Evolutionary conservation across 805 yeast species (phyloP), one percentile per base, ranked within the genome.

Genomic region (Vanderwaltozyma tropicalis): DNA sequence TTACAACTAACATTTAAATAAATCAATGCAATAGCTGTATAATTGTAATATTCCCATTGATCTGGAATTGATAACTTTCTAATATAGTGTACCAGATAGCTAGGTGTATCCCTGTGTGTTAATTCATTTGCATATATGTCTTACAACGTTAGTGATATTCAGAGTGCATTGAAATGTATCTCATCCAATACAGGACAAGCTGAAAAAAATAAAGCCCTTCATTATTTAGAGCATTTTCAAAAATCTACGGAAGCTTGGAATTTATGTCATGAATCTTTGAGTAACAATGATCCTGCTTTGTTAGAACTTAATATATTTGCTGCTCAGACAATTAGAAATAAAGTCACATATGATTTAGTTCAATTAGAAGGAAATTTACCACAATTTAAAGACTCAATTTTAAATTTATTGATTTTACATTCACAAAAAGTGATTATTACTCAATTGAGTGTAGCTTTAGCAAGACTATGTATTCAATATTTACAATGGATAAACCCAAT

Each of bases 241-340:
- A 80, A 87, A 55, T 77, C 88, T 0, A 64, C 68, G 26, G 76
- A 73, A 41, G 92, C 97, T 0, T 92, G 98, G 98, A 66, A 69
- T 22, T 52, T 75, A 1, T 69, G 78, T 26, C 80, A 79, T 51
- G 65, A 68, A 33, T 67, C 81, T 1, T 67, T 87, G 12, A 44
- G 43, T 13, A 42, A 55, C 4, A 36, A 50, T 9, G 47, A 58
- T 15, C 49, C 59, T 5, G 46, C 46, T 22, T 61, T 74, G 4
- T 45, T 76, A 31, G 84, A 80, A 52, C 62, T 81, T 35, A 78
- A 77, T 50, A 67, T 92, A 50, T 92, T 94, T 64, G 80, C 89
- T 13, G 81, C 96, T 0, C 98, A 94, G 57, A 92, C 98, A 0
- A 63, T 92, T 43, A 68, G 96, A 44, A 78, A 88, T 31, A 88